A percentile compares a stretch with the other conserved stretches of the same genome.
Evolutionary conservation across 306 rosid genomes (phyloP).

Genomic region (Corylus avellana): DNA sequence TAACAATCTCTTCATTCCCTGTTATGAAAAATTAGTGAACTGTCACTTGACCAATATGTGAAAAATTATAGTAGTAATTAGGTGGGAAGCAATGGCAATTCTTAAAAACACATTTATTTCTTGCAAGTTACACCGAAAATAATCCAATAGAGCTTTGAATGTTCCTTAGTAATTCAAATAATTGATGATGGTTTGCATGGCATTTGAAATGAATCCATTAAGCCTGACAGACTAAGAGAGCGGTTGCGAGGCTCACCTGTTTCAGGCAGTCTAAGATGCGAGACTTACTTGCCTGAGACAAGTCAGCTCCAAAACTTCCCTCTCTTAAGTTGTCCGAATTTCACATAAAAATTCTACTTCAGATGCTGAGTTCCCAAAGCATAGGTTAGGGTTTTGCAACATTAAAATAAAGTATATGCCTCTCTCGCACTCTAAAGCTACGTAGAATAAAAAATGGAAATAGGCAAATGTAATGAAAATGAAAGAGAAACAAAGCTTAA

Average conservation of each 20-base stretch:
- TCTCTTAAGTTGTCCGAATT: too few species aligned
- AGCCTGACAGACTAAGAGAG: too few species aligned
- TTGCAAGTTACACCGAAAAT: not conserved
- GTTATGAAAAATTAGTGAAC: not conserved
- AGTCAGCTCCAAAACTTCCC: too few species aligned
- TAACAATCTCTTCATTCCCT: not conserved
- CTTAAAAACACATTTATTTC: not conserved
- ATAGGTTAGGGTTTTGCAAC: too few species aligned
- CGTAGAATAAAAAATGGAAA: constrained; percentile 27
- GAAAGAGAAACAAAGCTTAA: constrained; percentile 45
- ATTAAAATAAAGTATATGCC: too few species aligned
- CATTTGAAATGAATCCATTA: not conserved
- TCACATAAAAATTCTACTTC: too few species aligned
- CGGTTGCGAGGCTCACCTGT: too few species aligned
- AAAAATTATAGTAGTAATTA: not conserved
- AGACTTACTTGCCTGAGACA: too few species aligned
- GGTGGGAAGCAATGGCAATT: not conserved
- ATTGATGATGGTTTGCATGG: not conserved
- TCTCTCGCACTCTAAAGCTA: not conserved
- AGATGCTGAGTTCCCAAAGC: too few species aligned
- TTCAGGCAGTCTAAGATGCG: too few species aligned
- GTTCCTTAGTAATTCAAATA: not conserved
- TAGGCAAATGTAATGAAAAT: constrained; percentile 42
- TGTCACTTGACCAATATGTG: not conserved
- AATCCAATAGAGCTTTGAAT: not conserved